Evolutionary conservation across 2,329 filamentous ascomycete species (phyloP).

Genomic region (Lachnellula subtilissima): DNA sequence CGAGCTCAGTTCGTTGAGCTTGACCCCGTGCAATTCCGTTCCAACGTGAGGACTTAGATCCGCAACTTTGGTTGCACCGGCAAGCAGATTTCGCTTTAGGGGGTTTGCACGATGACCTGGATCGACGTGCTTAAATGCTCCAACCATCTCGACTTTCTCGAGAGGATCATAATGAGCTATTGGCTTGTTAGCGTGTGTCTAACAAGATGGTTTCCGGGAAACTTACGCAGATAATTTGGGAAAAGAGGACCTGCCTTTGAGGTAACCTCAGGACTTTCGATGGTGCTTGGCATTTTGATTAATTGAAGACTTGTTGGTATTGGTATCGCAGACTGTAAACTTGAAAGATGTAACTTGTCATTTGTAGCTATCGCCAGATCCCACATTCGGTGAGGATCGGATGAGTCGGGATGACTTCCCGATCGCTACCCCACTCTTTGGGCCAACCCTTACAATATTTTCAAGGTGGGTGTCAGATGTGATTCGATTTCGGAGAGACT

Average conservation of each 20-base stretch:
- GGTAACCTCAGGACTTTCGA: neutral
- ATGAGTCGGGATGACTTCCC: neutral
- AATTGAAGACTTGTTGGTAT: neutral
- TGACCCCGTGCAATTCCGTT: slow-evolving; percentile 32
- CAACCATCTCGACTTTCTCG: slow-evolving; percentile 23
- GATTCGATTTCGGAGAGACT: neutral
- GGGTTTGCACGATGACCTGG: slow-evolving; percentile 69
- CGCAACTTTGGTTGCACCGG: slow-evolving; percentile 47
- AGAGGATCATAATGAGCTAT: slow-evolving; percentile 26
- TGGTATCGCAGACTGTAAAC: neutral
- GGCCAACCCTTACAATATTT: neutral
- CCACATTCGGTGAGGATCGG: neutral
- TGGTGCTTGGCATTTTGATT: slow-evolving; percentile 2
- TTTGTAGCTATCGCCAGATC: neutral
- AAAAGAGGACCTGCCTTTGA: slow-evolving; percentile 13
- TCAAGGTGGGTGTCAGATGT: neutral
- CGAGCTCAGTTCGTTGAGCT: slow-evolving; percentile 39
- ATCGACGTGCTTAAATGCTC: slow-evolving; percentile 62
- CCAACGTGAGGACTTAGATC: slow-evolving; percentile 31
- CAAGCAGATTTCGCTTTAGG: slow-evolving; percentile 60
- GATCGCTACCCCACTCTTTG: slow-evolving; percentile 1
- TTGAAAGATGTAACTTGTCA: neutral
- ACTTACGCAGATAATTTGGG: slow-evolving; percentile 24
- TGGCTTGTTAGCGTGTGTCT: neutral
- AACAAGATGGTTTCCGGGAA: neutral